These are phyloP conservation scores for Rhododendron henanense DNA, from an alignment of 148 eudicot species.

Conservation along the genomic window DNA sequence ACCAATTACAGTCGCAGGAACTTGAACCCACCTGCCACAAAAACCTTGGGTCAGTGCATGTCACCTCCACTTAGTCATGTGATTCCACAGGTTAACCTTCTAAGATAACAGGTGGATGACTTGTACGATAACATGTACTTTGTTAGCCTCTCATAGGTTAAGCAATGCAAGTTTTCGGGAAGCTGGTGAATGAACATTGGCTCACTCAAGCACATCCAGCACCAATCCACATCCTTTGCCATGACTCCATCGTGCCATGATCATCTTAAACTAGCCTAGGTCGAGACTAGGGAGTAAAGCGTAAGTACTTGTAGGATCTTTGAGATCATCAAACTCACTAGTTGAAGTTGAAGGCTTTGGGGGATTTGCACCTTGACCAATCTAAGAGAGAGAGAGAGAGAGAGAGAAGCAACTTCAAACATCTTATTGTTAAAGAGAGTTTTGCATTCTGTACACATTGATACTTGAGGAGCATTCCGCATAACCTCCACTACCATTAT, in stretches of 20 bases:
- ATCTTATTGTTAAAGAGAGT: background rate
- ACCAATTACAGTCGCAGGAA: background rate
- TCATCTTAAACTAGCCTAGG: background rate
- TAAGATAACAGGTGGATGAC: background rate
- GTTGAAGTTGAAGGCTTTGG: background rate
- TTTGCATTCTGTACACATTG: background rate
- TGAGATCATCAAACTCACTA: background rate
- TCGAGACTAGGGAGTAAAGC: background rate
- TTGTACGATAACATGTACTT: background rate
- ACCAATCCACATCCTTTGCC: background rate
- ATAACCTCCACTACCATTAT: background rate
- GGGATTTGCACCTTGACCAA: background rate
- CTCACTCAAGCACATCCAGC: background rate
- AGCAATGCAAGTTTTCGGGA: background rate
- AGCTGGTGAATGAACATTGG: background rate
- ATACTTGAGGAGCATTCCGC: background rate
- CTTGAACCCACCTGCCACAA: background rate
- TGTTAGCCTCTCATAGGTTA: background rate
- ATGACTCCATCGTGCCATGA: background rate
- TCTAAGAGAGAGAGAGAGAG: background rate
- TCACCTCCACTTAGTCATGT: background rate
- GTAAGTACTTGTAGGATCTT: background rate
- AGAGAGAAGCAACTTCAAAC: background rate
- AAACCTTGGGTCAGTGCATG: background rate
- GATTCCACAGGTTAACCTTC: background rate